Base-by-base conservation (phyloP, 345 rosid genomes). In the Arabidopsis thaliana region DNA sequence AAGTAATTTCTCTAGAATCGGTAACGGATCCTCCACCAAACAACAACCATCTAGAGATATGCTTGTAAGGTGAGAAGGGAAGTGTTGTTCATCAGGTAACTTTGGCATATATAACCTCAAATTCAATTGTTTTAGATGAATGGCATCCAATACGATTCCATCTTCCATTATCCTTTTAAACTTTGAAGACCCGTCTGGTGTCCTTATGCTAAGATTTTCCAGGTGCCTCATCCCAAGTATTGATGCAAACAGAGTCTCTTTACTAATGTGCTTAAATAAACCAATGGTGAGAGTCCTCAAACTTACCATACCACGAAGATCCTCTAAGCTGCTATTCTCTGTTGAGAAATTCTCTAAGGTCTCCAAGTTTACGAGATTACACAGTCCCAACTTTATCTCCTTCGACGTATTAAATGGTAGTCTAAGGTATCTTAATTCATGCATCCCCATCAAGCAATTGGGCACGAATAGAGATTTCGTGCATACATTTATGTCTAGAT, bases 1-100 rank as follows among this genome's bases (percentile, higher is more conserved):
- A 9, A 62, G 75, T 56, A 86, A 58, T 67, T 71, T 83, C 78
- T 73, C 85, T 24, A 84, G 70, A 24, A 70, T 65, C 11, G 75
- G 67, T 83, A 84, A 81, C 0, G 88, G 85, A 52, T 83, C 86
- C 22, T 78, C 83, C 34, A 4, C 2, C 12, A 84, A 79, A 6
- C 13, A 0, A 3, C 87, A 82, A 3, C 44, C 8, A 22, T 1
- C 1, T 50, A 67, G 32, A 22, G 13, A 3, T 20, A 86, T 58
- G 56, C 73, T 67, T 11, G 76, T 22, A 40, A 86, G 60, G 46
- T 62, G 45, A 0, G 73, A 62, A 28, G 84, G 75, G 52, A 84
- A 79, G 6, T 77, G 78, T 20, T 28, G 36, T 13, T 6, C 6
- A 5, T 0, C 65, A 7, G 82, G 86, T 2, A 82, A 51, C 77